These are phyloP conservation scores for Colletotrichum sp. DNA, from an alignment of 2,329 filamentous ascomycete species.

Conservation along the genomic window DNA sequence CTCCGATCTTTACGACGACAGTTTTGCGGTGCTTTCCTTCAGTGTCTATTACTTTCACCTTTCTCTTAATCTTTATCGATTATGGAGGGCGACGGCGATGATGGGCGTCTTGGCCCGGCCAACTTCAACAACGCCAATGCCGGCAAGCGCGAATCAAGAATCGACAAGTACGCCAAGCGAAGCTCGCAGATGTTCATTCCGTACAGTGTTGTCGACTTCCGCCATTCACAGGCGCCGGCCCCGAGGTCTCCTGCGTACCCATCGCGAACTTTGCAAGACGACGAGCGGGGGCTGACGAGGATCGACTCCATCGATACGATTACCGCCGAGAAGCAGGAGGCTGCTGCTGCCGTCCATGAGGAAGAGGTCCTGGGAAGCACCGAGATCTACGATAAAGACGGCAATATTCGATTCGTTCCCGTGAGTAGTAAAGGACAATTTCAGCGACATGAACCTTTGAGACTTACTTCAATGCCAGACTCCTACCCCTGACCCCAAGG, in stretches of 20 bases:
- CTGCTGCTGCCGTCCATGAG: neutral
- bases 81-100: neutral
- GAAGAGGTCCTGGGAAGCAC: slow-evolving; percentile 17
- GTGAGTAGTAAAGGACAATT: neutral
- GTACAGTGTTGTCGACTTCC: neutral
- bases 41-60: neutral
- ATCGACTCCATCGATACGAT: neutral
- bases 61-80: neutral
- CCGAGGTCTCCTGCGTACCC: neutral
- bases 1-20: neutral
- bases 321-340: neutral
- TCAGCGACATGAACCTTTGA: neutral
- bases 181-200: neutral
- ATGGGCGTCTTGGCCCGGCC: neutral
- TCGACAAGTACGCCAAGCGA: slow-evolving; percentile 1
- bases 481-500: slow-evolving; percentile 31
- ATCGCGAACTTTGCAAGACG: neutral
- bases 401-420: slow-evolving; percentile 19
- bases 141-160: neutral
- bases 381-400: slow-evolving; percentile 11
- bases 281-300: neutral
- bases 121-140: neutral
- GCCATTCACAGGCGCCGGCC: neutral
- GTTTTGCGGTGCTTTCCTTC: neutral
- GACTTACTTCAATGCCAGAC: neutral